These are phyloP conservation scores for Akanthomyces lecanii DNA, from an alignment of 2,329 filamentous ascomycete genomes.

Conservation along the genomic window DNA sequence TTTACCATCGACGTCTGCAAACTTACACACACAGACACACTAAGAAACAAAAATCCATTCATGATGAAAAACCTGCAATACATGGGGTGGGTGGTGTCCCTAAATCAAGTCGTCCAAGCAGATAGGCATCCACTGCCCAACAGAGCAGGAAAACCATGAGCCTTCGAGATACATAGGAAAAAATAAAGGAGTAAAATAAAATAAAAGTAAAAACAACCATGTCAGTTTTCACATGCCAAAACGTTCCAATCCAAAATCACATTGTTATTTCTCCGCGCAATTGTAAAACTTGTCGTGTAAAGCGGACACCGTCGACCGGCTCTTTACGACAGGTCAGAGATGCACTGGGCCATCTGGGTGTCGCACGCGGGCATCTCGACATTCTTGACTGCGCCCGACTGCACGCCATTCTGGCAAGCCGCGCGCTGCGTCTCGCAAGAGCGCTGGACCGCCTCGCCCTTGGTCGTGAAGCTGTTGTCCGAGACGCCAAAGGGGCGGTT, in stretches of 20 bases:
- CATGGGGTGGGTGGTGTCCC: not conserved
- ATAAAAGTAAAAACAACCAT: not conserved
- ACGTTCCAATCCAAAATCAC: not conserved
- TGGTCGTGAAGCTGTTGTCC: slow-evolving; percentile 54
- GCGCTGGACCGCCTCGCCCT: slow-evolving; percentile 52
- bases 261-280: not conserved
- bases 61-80: slow-evolving; percentile 16
- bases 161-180: slow-evolving; percentile 12
- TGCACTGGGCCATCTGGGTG: slow-evolving; percentile 46
- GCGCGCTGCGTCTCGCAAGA: slow-evolving; percentile 63
- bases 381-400: slow-evolving; percentile 41
- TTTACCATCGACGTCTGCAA: not conserved
- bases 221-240: slow-evolving; percentile 5
- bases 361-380: slow-evolving; percentile 49
- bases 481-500: slow-evolving; percentile 53
- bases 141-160: slow-evolving; percentile 16
- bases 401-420: slow-evolving; percentile 53
- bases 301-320: not conserved
- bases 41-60: not conserved
- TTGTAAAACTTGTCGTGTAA: not conserved
- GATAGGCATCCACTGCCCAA: not conserved
- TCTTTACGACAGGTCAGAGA: slow-evolving; percentile 29
- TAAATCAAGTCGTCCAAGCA: not conserved
- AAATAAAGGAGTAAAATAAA: slow-evolving; percentile 7
- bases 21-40: not conserved